Evolutionary conservation across 495 filamentous ascomycete species (phyloP).

Genomic region (Aspergillus ellipticus): DNA sequence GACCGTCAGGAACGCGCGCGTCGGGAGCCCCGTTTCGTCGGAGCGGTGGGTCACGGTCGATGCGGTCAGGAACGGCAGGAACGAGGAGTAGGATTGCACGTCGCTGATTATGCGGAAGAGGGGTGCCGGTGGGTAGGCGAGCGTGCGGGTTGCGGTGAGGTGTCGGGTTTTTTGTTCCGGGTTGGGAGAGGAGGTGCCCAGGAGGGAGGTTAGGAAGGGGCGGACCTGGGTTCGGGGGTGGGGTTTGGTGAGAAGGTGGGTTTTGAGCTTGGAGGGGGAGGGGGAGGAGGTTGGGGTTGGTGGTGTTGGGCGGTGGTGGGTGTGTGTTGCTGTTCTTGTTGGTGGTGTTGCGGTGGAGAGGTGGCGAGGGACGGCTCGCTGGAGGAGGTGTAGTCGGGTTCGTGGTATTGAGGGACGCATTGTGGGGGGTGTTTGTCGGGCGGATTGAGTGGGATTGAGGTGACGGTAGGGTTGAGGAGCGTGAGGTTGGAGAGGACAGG

Average conservation of each 20-base stretch:
- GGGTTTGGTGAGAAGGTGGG: constrained; percentile 7
- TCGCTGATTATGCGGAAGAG: constrained; percentile 84
- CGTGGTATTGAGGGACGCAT: not conserved
- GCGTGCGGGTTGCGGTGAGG: constrained; percentile 69
- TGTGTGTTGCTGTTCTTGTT: not conserved
- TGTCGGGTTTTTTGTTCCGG: constrained; percentile 34
- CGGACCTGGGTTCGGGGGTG: constrained; percentile 16
- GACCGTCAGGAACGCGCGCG: constrained; percentile 72
- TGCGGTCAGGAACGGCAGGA: constrained; percentile 79
- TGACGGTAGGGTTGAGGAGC: not conserved
- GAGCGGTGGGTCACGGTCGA: constrained; percentile 67
- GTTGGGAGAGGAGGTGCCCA: constrained; percentile 21
- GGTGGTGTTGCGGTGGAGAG: not conserved
- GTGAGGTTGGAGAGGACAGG: not conserved
- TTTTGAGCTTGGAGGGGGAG: constrained; percentile 6
- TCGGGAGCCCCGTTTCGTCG: constrained; percentile 55
- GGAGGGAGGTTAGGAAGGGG: constrained; percentile 34
- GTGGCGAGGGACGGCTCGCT: not conserved
- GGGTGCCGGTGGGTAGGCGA: constrained; percentile 66
- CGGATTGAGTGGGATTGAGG: not conserved
- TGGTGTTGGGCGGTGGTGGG: not conserved
- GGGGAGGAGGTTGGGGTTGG: not conserved
- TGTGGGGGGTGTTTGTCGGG: not conserved
- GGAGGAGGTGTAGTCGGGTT: not conserved
- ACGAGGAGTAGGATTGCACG: constrained; percentile 71